These are phyloP conservation scores for Cercospora citrullina DNA, from an alignment of 2,329 filamentous ascomycete genomes.

Conservation along the genomic window DNA sequence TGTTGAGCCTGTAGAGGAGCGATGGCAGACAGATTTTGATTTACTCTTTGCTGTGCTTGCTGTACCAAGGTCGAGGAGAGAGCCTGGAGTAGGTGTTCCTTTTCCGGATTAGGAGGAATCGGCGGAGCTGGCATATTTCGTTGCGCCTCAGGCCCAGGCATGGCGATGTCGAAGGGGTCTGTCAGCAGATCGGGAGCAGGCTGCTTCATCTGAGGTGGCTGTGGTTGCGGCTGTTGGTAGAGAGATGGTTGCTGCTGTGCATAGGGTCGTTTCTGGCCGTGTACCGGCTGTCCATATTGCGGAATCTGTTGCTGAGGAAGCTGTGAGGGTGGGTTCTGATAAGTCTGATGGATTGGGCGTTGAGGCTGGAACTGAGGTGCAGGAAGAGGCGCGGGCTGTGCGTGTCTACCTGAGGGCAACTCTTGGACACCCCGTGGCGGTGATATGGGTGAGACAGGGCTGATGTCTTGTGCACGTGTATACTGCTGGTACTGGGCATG, in stretches of 20 bases:
- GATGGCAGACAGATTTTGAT: conserved; percentile 73
- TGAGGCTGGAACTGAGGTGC: conserved; percentile 24
- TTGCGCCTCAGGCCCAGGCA: conserved; percentile 51
- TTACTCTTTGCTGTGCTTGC: conserved; percentile 67
- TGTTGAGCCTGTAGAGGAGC: conserved; percentile 77
- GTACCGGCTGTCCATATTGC: conserved; percentile 14
- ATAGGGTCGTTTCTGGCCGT: conserved; percentile 22
- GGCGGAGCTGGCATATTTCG: conserved; percentile 68
- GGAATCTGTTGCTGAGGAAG: conserved; percentile 12
- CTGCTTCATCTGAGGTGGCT: conserved; percentile 33
- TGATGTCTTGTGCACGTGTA: conserved; percentile 26
- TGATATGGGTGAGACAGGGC: conserved; percentile 38
- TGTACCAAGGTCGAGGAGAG: conserved; percentile 69
- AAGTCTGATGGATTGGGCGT: conserved; percentile 13
- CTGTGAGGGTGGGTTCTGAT: conserved; percentile 13
- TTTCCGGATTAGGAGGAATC: conserved; percentile 93
- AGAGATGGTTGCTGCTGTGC: conserved; percentile 20
- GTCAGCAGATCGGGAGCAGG: conserved; percentile 60
- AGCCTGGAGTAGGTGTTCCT: conserved; percentile 78
- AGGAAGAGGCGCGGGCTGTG: conserved; percentile 36
- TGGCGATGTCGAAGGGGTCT: conserved; percentile 61
- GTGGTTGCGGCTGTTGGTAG: conserved; percentile 17
- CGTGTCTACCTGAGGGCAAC: conserved; percentile 25
- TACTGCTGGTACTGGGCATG: conserved; percentile 26
- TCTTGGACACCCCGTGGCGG: conserved; percentile 29